phyloP scores from a whole-genome alignment of 352 stramenopile species.

The Ophiocytium majus region DNA sequence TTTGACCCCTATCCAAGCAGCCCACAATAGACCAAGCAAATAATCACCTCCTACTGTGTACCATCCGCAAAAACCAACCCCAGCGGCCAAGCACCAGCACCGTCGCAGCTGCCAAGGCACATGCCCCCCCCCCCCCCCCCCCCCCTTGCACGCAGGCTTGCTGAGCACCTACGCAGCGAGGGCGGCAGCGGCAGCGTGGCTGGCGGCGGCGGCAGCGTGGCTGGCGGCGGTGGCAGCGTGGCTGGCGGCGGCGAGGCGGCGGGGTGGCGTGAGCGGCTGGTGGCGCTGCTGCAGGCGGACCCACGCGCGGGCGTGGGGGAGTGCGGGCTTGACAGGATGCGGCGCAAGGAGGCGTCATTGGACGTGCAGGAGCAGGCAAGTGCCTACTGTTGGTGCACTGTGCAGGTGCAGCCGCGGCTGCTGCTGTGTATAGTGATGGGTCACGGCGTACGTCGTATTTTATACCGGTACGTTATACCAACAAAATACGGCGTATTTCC shows the following conservation, averaged over 20 bases:
- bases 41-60: too few relatives aligned
- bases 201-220: neutral
- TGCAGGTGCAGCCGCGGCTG: neutral
- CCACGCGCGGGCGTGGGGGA: slow-evolving; percentile 37
- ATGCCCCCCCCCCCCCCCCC: neutral
- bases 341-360: slow-evolving; percentile 26
- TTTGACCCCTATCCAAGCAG: too few relatives aligned
- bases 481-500: too few relatives aligned
- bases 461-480: too few relatives aligned
- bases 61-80: too few relatives aligned
- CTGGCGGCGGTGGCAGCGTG: neutral
- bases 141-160: neutral
- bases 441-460: too few relatives aligned
- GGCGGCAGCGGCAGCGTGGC: neutral
- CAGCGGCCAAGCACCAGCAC: neutral
- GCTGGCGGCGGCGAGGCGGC: neutral
- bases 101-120: neutral
- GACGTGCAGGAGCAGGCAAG: slow-evolving; percentile 30
- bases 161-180: neutral
- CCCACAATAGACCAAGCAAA: too few relatives aligned
- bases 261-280: slow-evolving; percentile 28
- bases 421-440: too few relatives aligned
- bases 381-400: neutral
- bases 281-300: neutral
- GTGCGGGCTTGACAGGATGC: slow-evolving; percentile 35